Conservation (phyloP, 441 rosid species). For the Bocquillonia castaneifolia region DNA sequence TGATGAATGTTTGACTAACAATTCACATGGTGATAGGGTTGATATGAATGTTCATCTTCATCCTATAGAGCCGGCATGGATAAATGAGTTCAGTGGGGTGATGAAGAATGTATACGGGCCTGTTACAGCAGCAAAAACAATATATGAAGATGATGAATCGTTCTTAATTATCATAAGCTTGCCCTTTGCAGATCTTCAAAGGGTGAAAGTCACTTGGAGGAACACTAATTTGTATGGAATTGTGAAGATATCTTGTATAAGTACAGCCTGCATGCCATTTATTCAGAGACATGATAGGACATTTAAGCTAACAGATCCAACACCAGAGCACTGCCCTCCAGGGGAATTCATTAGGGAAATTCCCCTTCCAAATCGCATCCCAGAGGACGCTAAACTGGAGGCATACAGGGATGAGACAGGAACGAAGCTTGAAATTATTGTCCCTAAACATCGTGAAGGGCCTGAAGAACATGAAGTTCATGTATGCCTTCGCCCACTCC, state of each 20-base stretch:
- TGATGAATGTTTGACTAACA: slow-evolving; percentile 41
- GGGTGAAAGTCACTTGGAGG: slow-evolving; percentile 81
- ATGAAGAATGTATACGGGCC: slow-evolving; percentile 78
- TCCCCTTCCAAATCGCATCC: slow-evolving; percentile 68
- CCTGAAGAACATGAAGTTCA: slow-evolving; percentile 91
- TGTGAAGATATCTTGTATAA: slow-evolving; percentile 67
- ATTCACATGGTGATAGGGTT: slow-evolving; percentile 43
- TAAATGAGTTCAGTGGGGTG: slow-evolving; percentile 61
- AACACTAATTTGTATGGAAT: slow-evolving; percentile 62
- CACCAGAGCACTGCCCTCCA: slow-evolving; percentile 93
- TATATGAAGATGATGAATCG: slow-evolving; percentile 70
- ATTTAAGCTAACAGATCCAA: slow-evolving; percentile 83
- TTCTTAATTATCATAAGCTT: slow-evolving; percentile 63
- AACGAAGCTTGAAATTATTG: slow-evolving; percentile 65
- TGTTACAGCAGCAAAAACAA: slow-evolving; percentile 70
- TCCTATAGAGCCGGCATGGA: slow-evolving; percentile 55
- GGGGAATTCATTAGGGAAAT: slow-evolving; percentile 79
- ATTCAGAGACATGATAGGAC: slow-evolving; percentile 73
- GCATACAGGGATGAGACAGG: slow-evolving; percentile 75
- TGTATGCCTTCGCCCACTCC: slow-evolving; percentile 62
- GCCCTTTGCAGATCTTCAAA: slow-evolving; percentile 69
- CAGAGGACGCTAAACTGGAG: slow-evolving; percentile 79
- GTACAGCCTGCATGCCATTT: slow-evolving; percentile 66
- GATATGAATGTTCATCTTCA: slow-evolving; percentile 49
- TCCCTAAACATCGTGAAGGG: slow-evolving; percentile 74